Conservation (phyloP, 2,329 filamentous ascomycete genomes). For the Tolypocladium album region DNA sequence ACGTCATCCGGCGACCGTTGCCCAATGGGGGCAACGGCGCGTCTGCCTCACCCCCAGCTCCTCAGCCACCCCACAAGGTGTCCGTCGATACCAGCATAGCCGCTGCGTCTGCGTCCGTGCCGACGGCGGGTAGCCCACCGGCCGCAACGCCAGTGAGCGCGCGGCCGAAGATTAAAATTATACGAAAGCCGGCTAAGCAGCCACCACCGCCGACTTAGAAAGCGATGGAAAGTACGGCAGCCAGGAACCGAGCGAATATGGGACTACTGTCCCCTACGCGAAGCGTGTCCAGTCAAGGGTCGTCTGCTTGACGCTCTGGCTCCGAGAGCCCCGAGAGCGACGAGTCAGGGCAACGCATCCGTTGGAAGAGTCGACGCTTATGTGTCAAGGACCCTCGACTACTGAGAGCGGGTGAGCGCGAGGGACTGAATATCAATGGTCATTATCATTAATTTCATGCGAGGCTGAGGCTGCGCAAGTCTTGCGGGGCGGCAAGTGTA, state of each 20-base stretch:
- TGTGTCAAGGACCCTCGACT: neutral
- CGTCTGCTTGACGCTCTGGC: neutral
- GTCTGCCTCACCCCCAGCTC: slow-evolving; percentile 9
- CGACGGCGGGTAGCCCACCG: slow-evolving; percentile 13
- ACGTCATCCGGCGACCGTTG: slow-evolving; percentile 18
- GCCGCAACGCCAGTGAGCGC: slow-evolving; percentile 13
- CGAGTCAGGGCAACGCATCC: neutral
- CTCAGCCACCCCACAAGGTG: slow-evolving; percentile 15
- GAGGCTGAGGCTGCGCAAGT: neutral
- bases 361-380: neutral
- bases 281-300: neutral
- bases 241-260: neutral
- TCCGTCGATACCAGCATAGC: slow-evolving; percentile 11
- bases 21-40: slow-evolving; percentile 13
- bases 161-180: slow-evolving; percentile 25
- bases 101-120: slow-evolving; percentile 10
- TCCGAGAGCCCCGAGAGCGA: neutral
- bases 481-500: neutral
- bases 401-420: neutral
- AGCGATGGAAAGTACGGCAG: neutral
- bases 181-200: slow-evolving; percentile 21
- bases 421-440: neutral
- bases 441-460: neutral
- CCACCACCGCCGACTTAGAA: slow-evolving; percentile 12
- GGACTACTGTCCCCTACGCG: neutral